Evolutionary conservation across 495 filamentous ascomycete genomes (phyloP), one percentile per base, ranked within the genome.

Genomic region (Tuber brumale): DNA sequence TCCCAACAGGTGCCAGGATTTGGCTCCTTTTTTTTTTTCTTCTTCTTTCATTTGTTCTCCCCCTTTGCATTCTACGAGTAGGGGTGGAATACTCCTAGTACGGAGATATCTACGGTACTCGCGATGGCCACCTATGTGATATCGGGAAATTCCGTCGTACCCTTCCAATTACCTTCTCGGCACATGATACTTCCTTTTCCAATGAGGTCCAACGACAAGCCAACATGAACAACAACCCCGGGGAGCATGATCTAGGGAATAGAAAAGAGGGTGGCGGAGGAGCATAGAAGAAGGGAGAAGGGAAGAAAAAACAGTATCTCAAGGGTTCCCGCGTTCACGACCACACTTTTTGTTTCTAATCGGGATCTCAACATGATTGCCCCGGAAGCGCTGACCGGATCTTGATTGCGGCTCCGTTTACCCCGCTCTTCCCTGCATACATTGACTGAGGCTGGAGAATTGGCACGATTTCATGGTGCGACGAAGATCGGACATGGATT

Each of bases 381-480:
- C 75, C 72, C 77, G 72, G 76, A 72, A 79, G 76, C 72, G 71
- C 51, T 75, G 72, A 78, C 77, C 76, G 72, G 57, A 79, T 79
- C 70, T 73, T 79, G 76, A 79, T 79, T 79, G 77, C 44, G 76
- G 77, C 76, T 79, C 76, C 70, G 69, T 78, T 75, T 79, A 79
- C 77, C 77, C 76, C 72, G 72, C 77, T 75, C 76, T 70, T 43
- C 43, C 27, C 48, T 78, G 45, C 66, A 71, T 78, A 18, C 57
- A 35, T 57, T 57, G 51, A 7, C 10, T 66, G 27, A 31, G 57
- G 57, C 57, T 66, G 31, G 57, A 66, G 57, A 66, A 31, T 66
- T 18, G 14, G 27, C 57, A 35, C 57, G 57, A 66, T 66, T 35
- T 66, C 57, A 35, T 66, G 51, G 57, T 66, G 57, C 57, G 57